phyloP scores from a whole-genome alignment of 441 rosid species.

The Bocquillonia castaneifolia region DNA sequence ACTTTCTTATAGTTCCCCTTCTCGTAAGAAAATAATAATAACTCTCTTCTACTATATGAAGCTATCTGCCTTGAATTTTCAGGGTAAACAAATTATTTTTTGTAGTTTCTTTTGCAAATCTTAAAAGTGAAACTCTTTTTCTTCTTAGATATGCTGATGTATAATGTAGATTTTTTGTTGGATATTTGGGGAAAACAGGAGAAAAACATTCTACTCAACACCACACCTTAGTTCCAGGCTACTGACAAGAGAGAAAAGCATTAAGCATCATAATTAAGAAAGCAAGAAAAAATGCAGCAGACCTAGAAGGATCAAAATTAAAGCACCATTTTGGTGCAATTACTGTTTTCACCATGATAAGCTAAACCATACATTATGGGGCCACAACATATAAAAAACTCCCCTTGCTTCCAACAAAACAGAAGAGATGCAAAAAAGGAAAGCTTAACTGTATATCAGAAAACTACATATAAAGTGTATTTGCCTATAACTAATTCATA shows the following conservation, averaged over 20 bases:
- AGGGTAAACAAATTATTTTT: no score
- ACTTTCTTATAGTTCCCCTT: no score
- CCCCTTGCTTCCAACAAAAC: background rate
- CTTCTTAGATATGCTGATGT: no score
- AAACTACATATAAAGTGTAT: background rate
- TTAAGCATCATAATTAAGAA: background rate
- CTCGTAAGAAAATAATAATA: no score
- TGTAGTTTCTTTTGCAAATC: no score
- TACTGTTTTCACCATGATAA: background rate
- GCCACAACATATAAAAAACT: background rate
- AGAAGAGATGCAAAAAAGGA: background rate
- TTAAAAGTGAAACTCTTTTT: no score
- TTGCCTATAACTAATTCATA: background rate
- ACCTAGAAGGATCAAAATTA: background rate
- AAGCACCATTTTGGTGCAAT: background rate
- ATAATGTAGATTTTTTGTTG: no score
- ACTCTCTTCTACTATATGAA: no score
- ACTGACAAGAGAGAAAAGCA: background rate
- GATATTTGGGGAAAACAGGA: no score
- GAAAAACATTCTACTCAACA: no score
- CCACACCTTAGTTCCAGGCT: background rate
- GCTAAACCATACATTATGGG: background rate
- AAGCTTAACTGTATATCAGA: background rate
- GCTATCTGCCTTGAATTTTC: no score
- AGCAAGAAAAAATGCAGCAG: constrained; percentile 1